phyloP scores from a whole-genome alignment of 2,329 filamentous ascomycete species.

The Phoma herbarum region DNA sequence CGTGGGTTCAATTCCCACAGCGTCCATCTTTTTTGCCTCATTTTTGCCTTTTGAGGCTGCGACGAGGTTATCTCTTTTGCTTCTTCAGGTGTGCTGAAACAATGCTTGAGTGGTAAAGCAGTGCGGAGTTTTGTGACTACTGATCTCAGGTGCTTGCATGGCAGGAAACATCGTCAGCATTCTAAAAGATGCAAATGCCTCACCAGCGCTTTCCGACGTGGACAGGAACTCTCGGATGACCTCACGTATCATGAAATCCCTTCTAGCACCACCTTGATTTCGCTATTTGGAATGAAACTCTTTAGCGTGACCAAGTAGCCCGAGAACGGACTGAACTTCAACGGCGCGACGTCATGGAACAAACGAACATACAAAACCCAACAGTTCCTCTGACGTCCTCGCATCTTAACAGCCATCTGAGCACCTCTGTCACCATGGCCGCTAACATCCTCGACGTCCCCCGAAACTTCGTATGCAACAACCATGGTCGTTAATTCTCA shows the following conservation, averaged over 20 bases:
- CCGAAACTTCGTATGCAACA: slow-evolving; percentile 7
- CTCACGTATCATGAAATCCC: background rate
- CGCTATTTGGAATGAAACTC: slow-evolving; percentile 8
- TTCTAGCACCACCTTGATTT: background rate
- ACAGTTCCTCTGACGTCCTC: background rate
- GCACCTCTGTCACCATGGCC: slow-evolving; percentile 1
- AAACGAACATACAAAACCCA: background rate
- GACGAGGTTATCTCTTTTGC: background rate
- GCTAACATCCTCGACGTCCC: slow-evolving; percentile 7
- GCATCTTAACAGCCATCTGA: background rate
- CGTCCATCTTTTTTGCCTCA: slow-evolving; percentile 15
- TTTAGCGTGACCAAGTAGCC: slow-evolving; percentile 9
- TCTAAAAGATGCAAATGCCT: background rate
- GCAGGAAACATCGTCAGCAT: background rate
- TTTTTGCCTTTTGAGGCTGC: background rate
- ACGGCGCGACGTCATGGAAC: slow-evolving; percentile 4
- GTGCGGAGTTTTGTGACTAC: background rate
- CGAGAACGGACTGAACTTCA: slow-evolving; percentile 3
- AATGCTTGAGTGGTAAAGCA: background rate
- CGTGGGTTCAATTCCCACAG: slow-evolving; percentile 28
- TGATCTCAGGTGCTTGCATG: background rate
- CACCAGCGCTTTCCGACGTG: too few species aligned
- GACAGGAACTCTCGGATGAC: background rate
- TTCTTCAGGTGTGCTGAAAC: background rate
- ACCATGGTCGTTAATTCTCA: background rate